Evolutionary conservation across 2,329 filamentous ascomycete genomes (phyloP).

Genomic region (Sporothrix inflata): DNA sequence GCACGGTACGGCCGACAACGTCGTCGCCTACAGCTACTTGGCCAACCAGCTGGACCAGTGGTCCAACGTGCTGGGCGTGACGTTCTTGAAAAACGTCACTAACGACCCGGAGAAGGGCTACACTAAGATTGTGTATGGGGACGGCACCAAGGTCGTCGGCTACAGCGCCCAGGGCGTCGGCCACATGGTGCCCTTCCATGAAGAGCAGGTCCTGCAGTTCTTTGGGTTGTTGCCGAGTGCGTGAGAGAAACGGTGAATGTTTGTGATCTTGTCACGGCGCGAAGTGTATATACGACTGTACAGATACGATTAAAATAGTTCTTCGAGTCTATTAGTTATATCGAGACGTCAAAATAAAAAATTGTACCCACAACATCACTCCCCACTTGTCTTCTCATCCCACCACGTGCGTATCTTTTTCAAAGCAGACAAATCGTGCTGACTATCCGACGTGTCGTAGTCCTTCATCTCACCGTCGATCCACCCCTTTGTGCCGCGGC

Average conservation of each 20-base stretch:
- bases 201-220: conserved; percentile 1
- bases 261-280: neutral
- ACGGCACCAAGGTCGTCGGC: conserved; percentile 1
- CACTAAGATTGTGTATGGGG: neutral
- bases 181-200: conserved; percentile 2
- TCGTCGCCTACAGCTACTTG: neutral
- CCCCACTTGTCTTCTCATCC: too few species aligned
- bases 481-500: too few species aligned
- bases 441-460: too few species aligned
- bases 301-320: neutral
- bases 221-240: neutral
- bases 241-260: neutral
- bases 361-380: too few species aligned
- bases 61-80: neutral
- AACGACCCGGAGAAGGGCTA: neutral
- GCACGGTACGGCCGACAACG: neutral
- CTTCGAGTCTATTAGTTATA: too few species aligned
- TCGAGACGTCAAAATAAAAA: too few species aligned
- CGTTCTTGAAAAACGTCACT: neutral
- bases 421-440: too few species aligned
- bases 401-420: too few species aligned
- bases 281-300: neutral
- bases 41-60: neutral
- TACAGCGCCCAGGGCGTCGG: conserved; percentile 1
- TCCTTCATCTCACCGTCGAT: too few species aligned